Conservation (phyloP, 257 asterid species). For the Penstemon newberryi region DNA sequence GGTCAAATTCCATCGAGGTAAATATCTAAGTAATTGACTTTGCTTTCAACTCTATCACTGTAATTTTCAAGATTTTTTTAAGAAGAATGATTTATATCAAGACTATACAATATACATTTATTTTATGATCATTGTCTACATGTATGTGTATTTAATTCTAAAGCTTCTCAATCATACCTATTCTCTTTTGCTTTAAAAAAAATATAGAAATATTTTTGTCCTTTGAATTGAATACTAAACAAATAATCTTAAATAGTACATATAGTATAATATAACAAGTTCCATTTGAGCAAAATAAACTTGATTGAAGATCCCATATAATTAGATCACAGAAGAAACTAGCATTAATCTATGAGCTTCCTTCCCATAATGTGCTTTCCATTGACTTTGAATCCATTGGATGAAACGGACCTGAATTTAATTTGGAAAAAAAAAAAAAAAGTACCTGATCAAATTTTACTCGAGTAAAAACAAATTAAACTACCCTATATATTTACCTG, state of each 20-base stretch:
- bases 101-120: too few relatives aligned
- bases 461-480: not conserved
- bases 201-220: not conserved
- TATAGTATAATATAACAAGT: not conserved
- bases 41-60: too few relatives aligned
- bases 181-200: not conserved
- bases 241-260: not conserved
- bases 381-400: conserved; percentile 42
- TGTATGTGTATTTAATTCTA: too few relatives aligned
- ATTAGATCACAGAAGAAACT: not conserved
- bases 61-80: too few relatives aligned
- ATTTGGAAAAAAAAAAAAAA: not conserved
- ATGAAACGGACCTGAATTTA: conserved; percentile 45
- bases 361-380: conserved; percentile 61
- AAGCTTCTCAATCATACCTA: not conserved
- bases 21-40: not conserved
- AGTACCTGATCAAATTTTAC: not conserved
- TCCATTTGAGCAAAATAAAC: not conserved
- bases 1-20: not conserved
- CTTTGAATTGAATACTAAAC: not conserved
- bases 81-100: too few relatives aligned
- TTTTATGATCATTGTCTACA: too few relatives aligned
- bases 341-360: conserved; percentile 38
- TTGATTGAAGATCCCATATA: too few relatives aligned
- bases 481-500: conserved; percentile 39